Percentiles rank a stretch among this genome's conserved stretches.
Evolutionary conservation across 2,329 filamentous ascomycete genomes (phyloP).

Genomic region (Cyclaneusma minus): DNA sequence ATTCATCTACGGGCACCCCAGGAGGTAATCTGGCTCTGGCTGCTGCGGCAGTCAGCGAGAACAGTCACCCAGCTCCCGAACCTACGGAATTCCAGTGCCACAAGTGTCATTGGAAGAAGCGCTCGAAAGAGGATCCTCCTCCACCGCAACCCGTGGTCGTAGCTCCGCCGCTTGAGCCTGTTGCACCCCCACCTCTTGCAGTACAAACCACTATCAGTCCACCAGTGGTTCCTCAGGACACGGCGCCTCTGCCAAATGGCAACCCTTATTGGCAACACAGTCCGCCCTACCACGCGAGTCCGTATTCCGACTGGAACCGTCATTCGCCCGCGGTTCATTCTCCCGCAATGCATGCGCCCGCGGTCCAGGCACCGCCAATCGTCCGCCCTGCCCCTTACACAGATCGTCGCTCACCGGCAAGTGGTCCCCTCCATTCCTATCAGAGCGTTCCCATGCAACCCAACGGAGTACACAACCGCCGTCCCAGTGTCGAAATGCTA

Average conservation of each 20-base stretch:
- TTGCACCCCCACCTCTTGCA: conserved; percentile 8
- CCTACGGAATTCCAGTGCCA: conserved; percentile 53
- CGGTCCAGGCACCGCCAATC: no score
- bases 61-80: conserved; percentile 7
- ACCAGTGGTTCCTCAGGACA: conserved; percentile 17
- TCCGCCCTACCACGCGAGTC: conserved; percentile 19
- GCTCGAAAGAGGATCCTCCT: conserved; percentile 13
- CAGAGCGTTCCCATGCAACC: no score
- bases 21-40: conserved; percentile 18
- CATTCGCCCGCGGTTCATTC: no score
- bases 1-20: conserved; percentile 1
- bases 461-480: conserved; percentile 12
- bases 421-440: no score
- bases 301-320: no score
- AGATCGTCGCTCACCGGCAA: no score
- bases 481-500: conserved; percentile 14
- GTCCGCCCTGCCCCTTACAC: no score
- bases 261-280: no score
- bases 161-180: conserved; percentile 8
- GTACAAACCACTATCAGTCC: conserved; percentile 13
- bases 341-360: no score
- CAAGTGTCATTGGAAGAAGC: conserved; percentile 47
- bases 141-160: conserved; percentile 6
- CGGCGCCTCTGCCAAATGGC: no score
- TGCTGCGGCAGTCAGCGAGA: conserved; percentile 17